Percentiles rank a stretch among this genome's conserved stretches.
phyloP scores from a whole-genome alignment of 768 basidiomycete species.

The Pisolithus marmoratus region DNA sequence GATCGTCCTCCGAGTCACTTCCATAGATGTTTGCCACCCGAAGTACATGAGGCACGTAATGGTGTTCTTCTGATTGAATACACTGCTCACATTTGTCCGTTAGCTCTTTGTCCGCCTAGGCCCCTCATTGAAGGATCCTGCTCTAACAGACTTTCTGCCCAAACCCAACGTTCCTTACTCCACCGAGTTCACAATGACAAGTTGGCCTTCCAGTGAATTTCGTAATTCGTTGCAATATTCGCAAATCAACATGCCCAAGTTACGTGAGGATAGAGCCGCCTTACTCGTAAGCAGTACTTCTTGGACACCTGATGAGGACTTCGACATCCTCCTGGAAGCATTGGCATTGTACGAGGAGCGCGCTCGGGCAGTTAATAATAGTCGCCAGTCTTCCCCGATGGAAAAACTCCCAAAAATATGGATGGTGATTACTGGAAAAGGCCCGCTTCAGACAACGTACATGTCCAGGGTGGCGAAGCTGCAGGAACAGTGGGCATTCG shows the following conservation, averaged over 20 bases:
- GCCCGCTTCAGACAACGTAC: conserved; percentile 67
- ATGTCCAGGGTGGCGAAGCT: conserved; percentile 60
- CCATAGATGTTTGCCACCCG: conserved; percentile 59
- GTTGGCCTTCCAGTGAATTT: conserved; percentile 15
- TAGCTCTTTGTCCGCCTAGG: conserved; percentile 51
- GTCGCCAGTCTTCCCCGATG: background rate
- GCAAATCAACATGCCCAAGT: conserved; percentile 34
- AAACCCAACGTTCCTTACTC: conserved; percentile 47
- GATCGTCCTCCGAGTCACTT: conserved; percentile 90
- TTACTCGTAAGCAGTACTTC: conserved; percentile 89
- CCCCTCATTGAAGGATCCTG: conserved; percentile 29
- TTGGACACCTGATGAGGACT: conserved; percentile 98
- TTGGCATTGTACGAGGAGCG: conserved; percentile 63
- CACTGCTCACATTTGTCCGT: background rate
- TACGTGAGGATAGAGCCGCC: conserved; percentile 73
- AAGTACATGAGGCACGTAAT: conserved; percentile 63
- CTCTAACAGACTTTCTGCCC: conserved; percentile 49
- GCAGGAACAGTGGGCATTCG: conserved; percentile 66
- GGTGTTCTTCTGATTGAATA: background rate
- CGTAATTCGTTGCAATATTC: conserved; percentile 21
- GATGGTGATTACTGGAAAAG: conserved; percentile 88
- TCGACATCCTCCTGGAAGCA: conserved; percentile 74
- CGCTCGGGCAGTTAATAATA: conserved; percentile 32
- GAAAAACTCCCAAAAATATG: conserved; percentile 65
- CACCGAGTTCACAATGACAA: conserved; percentile 52